phyloP scores from a whole-genome alignment of 306 rosid genomes.

The Senna siamea region DNA sequence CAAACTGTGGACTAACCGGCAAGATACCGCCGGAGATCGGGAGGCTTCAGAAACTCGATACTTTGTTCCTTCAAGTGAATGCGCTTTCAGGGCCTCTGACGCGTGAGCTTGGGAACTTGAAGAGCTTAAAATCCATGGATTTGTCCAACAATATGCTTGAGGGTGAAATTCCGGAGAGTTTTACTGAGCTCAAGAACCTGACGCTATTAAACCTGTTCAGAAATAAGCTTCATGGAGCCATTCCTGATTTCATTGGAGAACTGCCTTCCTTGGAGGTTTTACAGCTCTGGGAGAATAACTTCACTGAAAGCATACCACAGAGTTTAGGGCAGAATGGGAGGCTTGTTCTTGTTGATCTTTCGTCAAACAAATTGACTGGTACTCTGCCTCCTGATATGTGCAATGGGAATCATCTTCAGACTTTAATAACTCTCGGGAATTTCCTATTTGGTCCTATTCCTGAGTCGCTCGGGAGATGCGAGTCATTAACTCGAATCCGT shows the following conservation, averaged over 20 bases:
- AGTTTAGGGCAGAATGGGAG: conserved; percentile 75
- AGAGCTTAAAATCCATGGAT: conserved; percentile 82
- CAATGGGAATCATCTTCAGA: conserved; percentile 69
- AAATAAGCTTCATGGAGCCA: conserved; percentile 88
- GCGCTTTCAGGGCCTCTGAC: conserved; percentile 78
- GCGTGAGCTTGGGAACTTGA: conserved; percentile 64
- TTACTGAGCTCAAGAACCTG: conserved; percentile 70
- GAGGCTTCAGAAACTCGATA: conserved; percentile 68
- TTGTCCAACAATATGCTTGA: conserved; percentile 72
- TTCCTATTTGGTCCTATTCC: conserved; percentile 87
- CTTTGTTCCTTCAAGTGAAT: conserved; percentile 90
- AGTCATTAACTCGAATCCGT: conserved; percentile 73
- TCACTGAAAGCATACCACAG: conserved; percentile 80
- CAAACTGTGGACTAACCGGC: conserved; percentile 78
- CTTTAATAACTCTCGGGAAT: conserved; percentile 76
- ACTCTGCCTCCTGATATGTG: conserved; percentile 79
- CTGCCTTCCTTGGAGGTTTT: conserved; percentile 76
- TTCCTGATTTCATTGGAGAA: conserved; percentile 84
- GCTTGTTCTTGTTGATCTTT: conserved; percentile 73
- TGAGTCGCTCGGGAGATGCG: conserved; percentile 76
- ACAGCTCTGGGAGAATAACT: conserved; percentile 95
- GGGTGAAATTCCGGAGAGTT: conserved; percentile 76
- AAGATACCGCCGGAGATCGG: conserved; percentile 80
- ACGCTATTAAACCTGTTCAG: conserved; percentile 81
- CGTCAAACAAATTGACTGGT: conserved; percentile 86